phyloP scores from a whole-genome alignment of 768 basidiomycete genomes.

The Suillus discolor region DNA sequence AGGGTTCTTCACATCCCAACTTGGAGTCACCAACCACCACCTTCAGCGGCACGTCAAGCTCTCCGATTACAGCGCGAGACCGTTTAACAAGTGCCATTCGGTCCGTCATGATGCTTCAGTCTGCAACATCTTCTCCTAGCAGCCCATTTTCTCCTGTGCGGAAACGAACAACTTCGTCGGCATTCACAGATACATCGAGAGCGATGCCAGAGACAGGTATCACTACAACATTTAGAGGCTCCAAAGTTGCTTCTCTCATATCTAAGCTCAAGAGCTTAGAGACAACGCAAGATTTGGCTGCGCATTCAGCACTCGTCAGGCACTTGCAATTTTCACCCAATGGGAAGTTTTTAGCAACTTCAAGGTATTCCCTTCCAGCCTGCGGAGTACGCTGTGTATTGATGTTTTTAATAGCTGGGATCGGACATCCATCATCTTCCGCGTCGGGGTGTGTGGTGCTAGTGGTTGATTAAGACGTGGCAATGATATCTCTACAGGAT shows the following conservation, averaged over 20 bases:
- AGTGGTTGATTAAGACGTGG: neutral
- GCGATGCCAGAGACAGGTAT: neutral
- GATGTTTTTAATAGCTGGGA: constrained; percentile 55
- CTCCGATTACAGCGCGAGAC: constrained; percentile 12
- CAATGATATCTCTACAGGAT: constrained; percentile 40
- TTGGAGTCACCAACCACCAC: neutral
- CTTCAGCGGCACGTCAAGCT: neutral
- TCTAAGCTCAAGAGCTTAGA: constrained; percentile 57
- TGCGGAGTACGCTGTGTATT: neutral
- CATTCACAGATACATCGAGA: constrained; percentile 14
- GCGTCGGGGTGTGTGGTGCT: constrained; percentile 51
- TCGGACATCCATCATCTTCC: constrained; percentile 66
- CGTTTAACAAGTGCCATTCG: constrained; percentile 41
- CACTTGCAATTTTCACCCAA: constrained; percentile 79
- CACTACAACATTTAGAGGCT: constrained; percentile 41
- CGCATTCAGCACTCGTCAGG: constrained; percentile 68
- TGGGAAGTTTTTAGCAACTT: constrained; percentile 73
- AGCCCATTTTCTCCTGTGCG: constrained; percentile 26
- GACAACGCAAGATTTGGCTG: constrained; percentile 60
- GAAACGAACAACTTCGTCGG: constrained; percentile 40
- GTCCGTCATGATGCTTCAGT: constrained; percentile 40
- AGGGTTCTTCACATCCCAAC: neutral
- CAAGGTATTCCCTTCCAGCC: constrained; percentile 46
- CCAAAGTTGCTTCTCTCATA: constrained; percentile 57
- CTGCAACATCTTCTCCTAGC: constrained; percentile 18